Percentiles rank a stretch among this genome's conserved stretches.
Conservation (phyloP, 441 rosid genomes). For the Arabidopsis hybrid region DNA sequence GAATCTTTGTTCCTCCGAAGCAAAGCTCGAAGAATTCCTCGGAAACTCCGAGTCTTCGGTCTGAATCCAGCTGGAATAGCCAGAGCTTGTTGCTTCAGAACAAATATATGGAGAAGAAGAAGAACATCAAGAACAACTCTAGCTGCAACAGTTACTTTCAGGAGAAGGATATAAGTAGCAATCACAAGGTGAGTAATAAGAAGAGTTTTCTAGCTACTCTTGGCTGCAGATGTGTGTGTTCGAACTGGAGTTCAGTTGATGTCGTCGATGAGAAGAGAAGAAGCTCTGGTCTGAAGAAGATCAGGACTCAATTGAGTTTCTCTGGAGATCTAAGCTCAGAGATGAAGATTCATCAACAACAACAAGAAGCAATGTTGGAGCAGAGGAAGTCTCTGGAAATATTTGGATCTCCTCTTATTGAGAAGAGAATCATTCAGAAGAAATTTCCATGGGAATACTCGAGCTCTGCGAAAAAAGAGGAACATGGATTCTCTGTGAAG, state of each 20-base stretch:
- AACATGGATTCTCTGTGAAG: slow-evolving; percentile 40
- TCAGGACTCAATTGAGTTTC: slow-evolving; percentile 40
- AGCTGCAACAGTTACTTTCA: slow-evolving; percentile 35
- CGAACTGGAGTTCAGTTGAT: slow-evolving; percentile 62
- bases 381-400: slow-evolving; percentile 67
- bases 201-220: slow-evolving; percentile 63
- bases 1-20: slow-evolving; percentile 36
- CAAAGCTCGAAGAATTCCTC: slow-evolving; percentile 40
- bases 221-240: slow-evolving; percentile 70
- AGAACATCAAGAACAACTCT: slow-evolving; percentile 19
- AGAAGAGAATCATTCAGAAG: slow-evolving; percentile 50
- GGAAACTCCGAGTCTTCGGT: slow-evolving; percentile 60
- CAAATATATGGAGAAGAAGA: slow-evolving; percentile 27
- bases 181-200: slow-evolving; percentile 41
- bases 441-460: slow-evolving; percentile 58
- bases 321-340: slow-evolving; percentile 48
- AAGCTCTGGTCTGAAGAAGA: slow-evolving; percentile 44
- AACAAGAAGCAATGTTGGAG: slow-evolving; percentile 38
- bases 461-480: slow-evolving; percentile 31
- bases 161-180: slow-evolving; percentile 37
- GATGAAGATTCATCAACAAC: slow-evolving; percentile 43
- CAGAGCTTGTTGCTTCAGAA: slow-evolving; percentile 61
- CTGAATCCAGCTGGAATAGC: slow-evolving; percentile 84
- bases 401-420: slow-evolving; percentile 62
- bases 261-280: slow-evolving; percentile 49